Base-by-base conservation (phyloP, 345 rosid genomes). In the Dipteronia dyeriana region DNA sequence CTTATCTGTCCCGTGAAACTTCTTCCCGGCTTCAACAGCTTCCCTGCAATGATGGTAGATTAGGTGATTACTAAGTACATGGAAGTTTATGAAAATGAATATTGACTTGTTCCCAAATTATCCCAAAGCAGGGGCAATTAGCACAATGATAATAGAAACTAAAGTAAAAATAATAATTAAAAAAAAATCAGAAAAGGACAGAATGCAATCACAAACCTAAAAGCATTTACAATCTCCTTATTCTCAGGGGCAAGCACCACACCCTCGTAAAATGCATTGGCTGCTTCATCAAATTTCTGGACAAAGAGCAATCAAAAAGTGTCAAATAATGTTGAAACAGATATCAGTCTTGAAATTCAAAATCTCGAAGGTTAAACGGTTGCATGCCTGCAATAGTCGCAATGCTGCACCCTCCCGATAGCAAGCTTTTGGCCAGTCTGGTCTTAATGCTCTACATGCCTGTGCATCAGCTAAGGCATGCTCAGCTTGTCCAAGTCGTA, bases 391-490 rank as follows among this genome's bases (percentile, higher is more conserved):
- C 80, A 90, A 84, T 65, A 89, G 81, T 7, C 88, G 90, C 74
- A 95, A 87, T 80, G 99, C 97, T 76, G 96, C 92, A 11, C 99
- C 99, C 88, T 93, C 99, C 76, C 97, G 87, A 79, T 87, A 95
- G 83, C 97, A 95, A 61, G 87, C 97, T 86, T 95, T 93, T 45
- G 96, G 79, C 98, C 98, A 93, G 71, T 92, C 91, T 0, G 96
- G 92, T 82, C 84, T 89, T 64, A 92, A 76, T 81, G 81, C 87
- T 86, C 91, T 88, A 76, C 96, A 95, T 26, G 83, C 84, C 87
- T 80, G 89, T 41, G 92, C 98, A 87, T 95, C 99, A 8, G 87
- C 81, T 70, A 93, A 84, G 10, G 99, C 97, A n/a, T 87, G 91
- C 38, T 92, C 96, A 56, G 91, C 85, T 78, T 93, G 92, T 66